Evolutionary conservation across 805 yeast species (phyloP), one percentile per base, ranked within the genome.

Genomic region (Kodamaea sagamina): DNA sequence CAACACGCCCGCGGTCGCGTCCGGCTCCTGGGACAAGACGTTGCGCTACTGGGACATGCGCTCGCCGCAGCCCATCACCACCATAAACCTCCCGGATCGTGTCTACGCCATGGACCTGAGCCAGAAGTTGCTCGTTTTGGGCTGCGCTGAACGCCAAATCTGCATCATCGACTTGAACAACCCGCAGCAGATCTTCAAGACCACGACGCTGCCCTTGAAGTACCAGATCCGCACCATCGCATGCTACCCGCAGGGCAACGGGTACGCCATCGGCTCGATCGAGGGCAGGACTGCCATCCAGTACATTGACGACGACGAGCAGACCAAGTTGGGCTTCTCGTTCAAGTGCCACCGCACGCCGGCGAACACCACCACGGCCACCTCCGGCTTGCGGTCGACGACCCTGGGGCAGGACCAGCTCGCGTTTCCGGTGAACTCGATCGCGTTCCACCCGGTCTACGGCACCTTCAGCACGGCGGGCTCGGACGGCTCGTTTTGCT

Each of bases 1-100:
- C 6, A 86, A 86, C 54, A 78, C 89, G 1, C 89, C 79, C 32
- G 87, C 87, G 50, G 80, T 92, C 19, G 97, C 89, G 3, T 80
- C 90, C 34, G 97, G 96, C 6, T 88, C 97, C 5, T 93, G 97
- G 97, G 99, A 93, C 66, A 89, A 89, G 67, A 89, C 97, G 1
- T 67, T 93, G 49, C 82, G 80, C 61, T 93, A 93, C 65, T 92
- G 99, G 99, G 98, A 93, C 66, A 74, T 86, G 68, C 82, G 97
- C 58, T 82, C 82, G 51, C 86, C 84, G 35, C 83, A 79, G 54
- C 93, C 98, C 12, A 77, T 92, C 15, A 78, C 89, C 13, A 86
- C 95, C 3, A 68, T 93, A 31, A 78, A 78, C 55, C 70, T 93
- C 61, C 96, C 98, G 0, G 98, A 93, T 52, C 73, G 96, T 41